Evolutionary conservation across 176 grass and related monocot genomes (phyloP).

Genomic region (Cenchrus americanus): DNA sequence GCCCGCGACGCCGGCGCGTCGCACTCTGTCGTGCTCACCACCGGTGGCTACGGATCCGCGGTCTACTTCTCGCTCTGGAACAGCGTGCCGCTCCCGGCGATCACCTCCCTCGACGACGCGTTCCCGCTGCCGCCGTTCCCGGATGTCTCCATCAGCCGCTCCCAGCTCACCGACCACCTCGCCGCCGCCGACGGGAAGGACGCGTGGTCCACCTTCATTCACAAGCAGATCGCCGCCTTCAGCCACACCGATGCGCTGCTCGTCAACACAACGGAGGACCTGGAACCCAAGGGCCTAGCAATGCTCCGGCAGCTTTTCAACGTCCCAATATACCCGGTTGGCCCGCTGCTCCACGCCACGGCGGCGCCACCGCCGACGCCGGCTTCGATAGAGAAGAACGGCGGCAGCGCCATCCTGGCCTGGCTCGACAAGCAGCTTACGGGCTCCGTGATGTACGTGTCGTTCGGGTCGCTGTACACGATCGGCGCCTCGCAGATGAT

Average conservation of each 20-base stretch:
- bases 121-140: conserved; percentile 31
- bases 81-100: conserved; percentile 35
- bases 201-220: conserved; percentile 13
- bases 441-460: conserved; percentile 39
- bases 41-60: conserved; percentile 43
- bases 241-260: neutral
- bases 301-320: conserved; percentile 5
- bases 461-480: conserved; percentile 49
- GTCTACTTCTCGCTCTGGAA: conserved; percentile 51
- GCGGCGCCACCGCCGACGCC: neutral
- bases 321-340: conserved; percentile 21
- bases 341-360: neutral
- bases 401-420: neutral
- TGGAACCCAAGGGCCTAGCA: neutral
- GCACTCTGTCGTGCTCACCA: conserved; percentile 47
- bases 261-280: neutral
- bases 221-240: conserved; percentile 29
- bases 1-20: conserved; percentile 34
- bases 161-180: conserved; percentile 27
- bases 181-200: conserved; percentile 5
- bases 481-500: conserved; percentile 8
- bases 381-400: too few species aligned
- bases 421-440: conserved; percentile 44
- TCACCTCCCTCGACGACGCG: neutral
- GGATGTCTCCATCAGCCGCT: conserved; percentile 31